A percentile compares a stretch with the other conserved stretches of the same genome.
Conservation (phyloP, 2,329 filamentous ascomycete genomes). For the Aspergillaceae sp. region DNA sequence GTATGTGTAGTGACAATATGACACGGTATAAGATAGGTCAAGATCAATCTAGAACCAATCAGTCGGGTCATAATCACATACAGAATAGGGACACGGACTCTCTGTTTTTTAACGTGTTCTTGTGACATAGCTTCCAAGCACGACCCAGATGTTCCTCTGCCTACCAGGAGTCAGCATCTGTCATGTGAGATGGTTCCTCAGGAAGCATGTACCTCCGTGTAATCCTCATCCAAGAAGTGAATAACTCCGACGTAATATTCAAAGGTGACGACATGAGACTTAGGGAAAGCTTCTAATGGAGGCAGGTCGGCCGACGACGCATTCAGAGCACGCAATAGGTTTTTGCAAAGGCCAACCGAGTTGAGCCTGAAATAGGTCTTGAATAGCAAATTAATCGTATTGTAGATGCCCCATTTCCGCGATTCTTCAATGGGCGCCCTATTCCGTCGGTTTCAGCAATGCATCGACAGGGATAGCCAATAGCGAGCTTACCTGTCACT, state of each 20-base stretch:
- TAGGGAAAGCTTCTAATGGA: conserved; percentile 67
- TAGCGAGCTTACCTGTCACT: conserved; percentile 63
- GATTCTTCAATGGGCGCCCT: conserved; percentile 79
- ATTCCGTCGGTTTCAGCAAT: conserved; percentile 1
- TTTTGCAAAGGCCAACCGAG: conserved; percentile 79
- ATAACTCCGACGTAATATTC: conserved; percentile 93
- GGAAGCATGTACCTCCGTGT: conserved; percentile 53
- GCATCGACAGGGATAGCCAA: neutral
- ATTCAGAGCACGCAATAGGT: conserved; percentile 73
- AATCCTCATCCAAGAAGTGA: conserved; percentile 91
- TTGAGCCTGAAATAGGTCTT: conserved; percentile 98
- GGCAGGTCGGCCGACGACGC: conserved; percentile 77
- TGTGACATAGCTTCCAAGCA: conserved; percentile 76
- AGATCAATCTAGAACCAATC: conserved; percentile 57
- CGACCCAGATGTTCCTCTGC: conserved; percentile 71
- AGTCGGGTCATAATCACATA: conserved; percentile 8
- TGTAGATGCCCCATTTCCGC: conserved; percentile 96
- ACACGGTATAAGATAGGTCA: conserved; percentile 91
- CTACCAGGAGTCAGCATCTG: conserved; percentile 31
- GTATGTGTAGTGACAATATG: conserved; percentile 81
- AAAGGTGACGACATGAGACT: conserved; percentile 87
- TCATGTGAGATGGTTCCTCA: neutral
- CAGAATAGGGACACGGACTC: conserved; percentile 50
- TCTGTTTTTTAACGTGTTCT: conserved; percentile 62
- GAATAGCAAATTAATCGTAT: conserved; percentile 88